Conservation (phyloP, 495 filamentous ascomycete genomes). For the Extremus antarcticus region DNA sequence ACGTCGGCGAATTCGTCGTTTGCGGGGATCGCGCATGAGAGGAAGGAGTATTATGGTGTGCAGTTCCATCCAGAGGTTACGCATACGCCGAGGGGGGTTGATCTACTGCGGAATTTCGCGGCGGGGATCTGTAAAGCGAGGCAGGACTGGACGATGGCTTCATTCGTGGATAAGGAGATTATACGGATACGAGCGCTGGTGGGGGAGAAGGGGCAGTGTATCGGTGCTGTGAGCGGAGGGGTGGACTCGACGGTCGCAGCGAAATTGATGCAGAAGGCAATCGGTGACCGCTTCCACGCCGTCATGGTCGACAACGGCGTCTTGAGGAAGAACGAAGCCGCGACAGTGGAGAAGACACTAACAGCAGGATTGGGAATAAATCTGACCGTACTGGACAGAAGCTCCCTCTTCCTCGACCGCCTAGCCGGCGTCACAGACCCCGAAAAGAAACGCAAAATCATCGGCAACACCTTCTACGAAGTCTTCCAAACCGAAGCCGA, state of each 20-base stretch:
- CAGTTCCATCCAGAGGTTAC: conserved; percentile 86
- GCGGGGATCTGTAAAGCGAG: conserved; percentile 64
- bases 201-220: conserved; percentile 67
- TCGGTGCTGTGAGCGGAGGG: conserved; percentile 79
- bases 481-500: conserved; percentile 74
- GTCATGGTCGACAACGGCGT: conserved; percentile 82
- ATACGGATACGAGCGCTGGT: conserved; percentile 64
- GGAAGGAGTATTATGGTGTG: conserved; percentile 59
- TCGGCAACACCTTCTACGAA: conserved; percentile 78
- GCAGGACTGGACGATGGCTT: conserved; percentile 71
- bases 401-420: conserved; percentile 57
- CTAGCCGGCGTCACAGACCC: conserved; percentile 65
- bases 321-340: conserved; percentile 77
- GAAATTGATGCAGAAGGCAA: conserved; percentile 70
- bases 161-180: conserved; percentile 72
- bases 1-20: conserved; percentile 63
- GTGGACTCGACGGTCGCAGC: conserved; percentile 90
- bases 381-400: conserved; percentile 75
- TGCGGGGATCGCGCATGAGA: conserved; percentile 68
- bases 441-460: conserved; percentile 89
- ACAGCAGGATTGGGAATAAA: conserved; percentile 74
- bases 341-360: conserved; percentile 65
- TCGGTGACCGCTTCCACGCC: conserved; percentile 80
- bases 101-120: conserved; percentile 68
- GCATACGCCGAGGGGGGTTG: conserved; percentile 52